phyloP scores from a whole-genome alignment of 495 filamentous ascomycete genomes.

The Hypoxylon trugodes region DNA sequence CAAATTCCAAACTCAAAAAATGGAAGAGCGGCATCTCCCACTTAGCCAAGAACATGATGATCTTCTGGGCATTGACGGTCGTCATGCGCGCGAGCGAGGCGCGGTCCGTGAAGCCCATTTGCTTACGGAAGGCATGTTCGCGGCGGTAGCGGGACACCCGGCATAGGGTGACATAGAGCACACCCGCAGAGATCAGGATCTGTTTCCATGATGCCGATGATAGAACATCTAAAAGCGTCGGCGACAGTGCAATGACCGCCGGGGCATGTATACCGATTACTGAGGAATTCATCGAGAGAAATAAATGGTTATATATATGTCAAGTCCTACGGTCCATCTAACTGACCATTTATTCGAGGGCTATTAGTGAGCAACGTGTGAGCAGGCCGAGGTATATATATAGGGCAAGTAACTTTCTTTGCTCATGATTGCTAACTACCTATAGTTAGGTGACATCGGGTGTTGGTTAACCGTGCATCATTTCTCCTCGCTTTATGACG shows the following conservation, averaged over 20 bases:
- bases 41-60: conserved; percentile 57
- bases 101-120: conserved; percentile 62
- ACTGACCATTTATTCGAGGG: neutral
- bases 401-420: too few species aligned
- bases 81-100: conserved; percentile 69
- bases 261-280: neutral
- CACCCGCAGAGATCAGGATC: conserved; percentile 20
- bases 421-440: too few species aligned
- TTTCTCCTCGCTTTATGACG: too few species aligned
- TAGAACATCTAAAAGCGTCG: neutral
- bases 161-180: conserved; percentile 48
- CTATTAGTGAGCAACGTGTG: neutral
- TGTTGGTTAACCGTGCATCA: too few species aligned
- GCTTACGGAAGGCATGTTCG: conserved; percentile 53
- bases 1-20: conserved; percentile 67
- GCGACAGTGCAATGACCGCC: neutral
- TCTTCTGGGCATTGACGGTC: conserved; percentile 64
- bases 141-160: conserved; percentile 59
- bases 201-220: conserved; percentile 24
- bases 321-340: neutral
- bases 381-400: neutral
- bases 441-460: too few species aligned
- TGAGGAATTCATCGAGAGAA: conserved; percentile 16
- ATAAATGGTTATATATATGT: too few species aligned
- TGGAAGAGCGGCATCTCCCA: conserved; percentile 68